Percentiles rank a stretch among this genome's conserved stretches.
Conservation (phyloP, 2,329 filamentous ascomycete genomes). For the Colletotrichum agaves region DNA sequence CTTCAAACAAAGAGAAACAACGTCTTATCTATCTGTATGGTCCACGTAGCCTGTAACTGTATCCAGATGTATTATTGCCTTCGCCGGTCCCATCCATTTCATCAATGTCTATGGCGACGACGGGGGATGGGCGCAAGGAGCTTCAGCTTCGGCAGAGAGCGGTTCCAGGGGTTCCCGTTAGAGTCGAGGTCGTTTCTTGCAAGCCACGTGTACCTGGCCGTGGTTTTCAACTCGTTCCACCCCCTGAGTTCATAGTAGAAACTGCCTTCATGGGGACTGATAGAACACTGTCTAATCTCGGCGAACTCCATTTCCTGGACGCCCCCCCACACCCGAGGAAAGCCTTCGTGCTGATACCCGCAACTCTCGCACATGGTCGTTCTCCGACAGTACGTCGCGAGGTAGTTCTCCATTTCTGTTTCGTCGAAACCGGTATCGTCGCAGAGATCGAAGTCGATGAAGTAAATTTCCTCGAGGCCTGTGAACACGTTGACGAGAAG, state of each 20-base stretch:
- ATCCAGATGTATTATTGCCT: too few relatives aligned
- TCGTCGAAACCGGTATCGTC: background rate
- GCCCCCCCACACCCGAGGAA: background rate
- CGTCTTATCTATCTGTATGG: too few relatives aligned
- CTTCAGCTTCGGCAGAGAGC: background rate
- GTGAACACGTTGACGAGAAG: constrained; percentile 11
- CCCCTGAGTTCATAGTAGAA: background rate
- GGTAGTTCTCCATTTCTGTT: background rate
- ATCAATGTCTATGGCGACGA: too few relatives aligned
- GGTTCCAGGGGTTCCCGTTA: background rate
- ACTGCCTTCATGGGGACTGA: background rate
- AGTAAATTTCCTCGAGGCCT: background rate
- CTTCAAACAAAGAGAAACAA: too few relatives aligned
- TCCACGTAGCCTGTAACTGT: too few relatives aligned
- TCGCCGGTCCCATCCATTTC: too few relatives aligned
- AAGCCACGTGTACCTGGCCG: background rate
- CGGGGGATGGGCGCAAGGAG: background rate
- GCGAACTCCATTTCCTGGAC: constrained; percentile 1
- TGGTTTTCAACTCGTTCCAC: background rate
- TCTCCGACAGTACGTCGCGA: background rate
- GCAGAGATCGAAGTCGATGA: constrained; percentile 1
- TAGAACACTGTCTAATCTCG: constrained; percentile 1
- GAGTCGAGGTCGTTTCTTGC: background rate
- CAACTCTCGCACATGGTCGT: background rate
- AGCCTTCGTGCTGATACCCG: background rate